Evolutionary conservation across 129 eudicot genomes (phyloP).

Genomic region (Lonicera japonica): DNA sequence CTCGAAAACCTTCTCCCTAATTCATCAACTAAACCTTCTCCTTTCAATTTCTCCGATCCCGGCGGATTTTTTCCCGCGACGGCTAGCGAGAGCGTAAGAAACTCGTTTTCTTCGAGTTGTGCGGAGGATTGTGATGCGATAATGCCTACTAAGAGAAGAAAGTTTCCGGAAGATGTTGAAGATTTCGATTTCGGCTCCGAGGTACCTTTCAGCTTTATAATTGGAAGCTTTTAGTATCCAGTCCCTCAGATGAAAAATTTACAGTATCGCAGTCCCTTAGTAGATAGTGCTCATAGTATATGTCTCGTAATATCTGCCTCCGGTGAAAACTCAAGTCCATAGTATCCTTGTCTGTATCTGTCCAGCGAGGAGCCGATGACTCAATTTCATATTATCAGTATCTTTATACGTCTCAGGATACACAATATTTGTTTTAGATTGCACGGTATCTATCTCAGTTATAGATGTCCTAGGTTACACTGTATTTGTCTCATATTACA

Average conservation of each 20-base stretch:
- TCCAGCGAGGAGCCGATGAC: no score
- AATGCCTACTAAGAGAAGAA: slow-evolving; percentile 18
- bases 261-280: no score
- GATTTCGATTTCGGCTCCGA: slow-evolving; percentile 29
- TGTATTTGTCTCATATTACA: no score
- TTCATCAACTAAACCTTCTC: slow-evolving; percentile 26
- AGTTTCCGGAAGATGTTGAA: slow-evolving; percentile 16
- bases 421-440: not conserved
- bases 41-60: slow-evolving; percentile 42
- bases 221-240: no score
- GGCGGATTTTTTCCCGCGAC: slow-evolving; percentile 24
- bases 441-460: no score
- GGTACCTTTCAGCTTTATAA: slow-evolving; percentile 21
- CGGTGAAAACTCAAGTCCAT: no score
- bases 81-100: slow-evolving; percentile 13
- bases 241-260: no score
- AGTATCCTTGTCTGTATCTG: no score
- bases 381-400: not conserved
- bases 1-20: slow-evolving; percentile 64
- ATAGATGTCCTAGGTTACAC: no score
- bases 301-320: no score
- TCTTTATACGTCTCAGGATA: no score
- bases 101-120: slow-evolving; percentile 7
- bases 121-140: slow-evolving; percentile 25
- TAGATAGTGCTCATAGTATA: no score